phyloP scores from a whole-genome alignment of 1,139 yeast genomes.

The Candida frijolesensis region DNA sequence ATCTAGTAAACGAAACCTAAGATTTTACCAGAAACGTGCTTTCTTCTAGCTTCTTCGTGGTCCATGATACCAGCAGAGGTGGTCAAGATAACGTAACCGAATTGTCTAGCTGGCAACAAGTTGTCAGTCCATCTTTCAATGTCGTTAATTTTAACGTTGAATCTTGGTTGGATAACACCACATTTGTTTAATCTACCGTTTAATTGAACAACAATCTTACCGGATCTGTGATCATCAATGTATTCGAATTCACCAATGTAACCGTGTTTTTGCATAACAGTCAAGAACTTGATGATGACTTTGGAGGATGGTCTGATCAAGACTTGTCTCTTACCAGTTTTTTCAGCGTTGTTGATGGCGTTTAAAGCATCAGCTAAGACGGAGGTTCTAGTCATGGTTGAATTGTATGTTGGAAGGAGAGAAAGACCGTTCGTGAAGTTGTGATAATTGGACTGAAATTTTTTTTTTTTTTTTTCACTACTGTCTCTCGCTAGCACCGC shows the following conservation, averaged over 20 bases:
- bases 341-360: conserved; percentile 98
- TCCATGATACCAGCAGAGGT: conserved; percentile 99
- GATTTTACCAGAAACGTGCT: conserved; percentile 98
- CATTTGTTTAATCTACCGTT: conserved; percentile 98
- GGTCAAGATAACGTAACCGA: conserved; percentile 94
- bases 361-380: conserved; percentile 99
- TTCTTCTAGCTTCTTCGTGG: conserved; percentile 99
- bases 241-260: conserved; percentile 99
- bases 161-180: conserved; percentile 98
- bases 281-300: conserved; percentile 94
- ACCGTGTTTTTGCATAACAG: conserved; percentile 98
- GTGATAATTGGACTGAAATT: conserved; percentile 3
- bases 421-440: background rate
- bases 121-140: conserved; percentile 98
- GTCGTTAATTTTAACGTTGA: conserved; percentile 90
- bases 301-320: conserved; percentile 98
- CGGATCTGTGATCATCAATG: conserved; percentile 99
- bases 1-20: conserved; percentile 90
- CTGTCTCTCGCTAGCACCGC: background rate
- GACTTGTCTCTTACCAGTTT: conserved; percentile 99
- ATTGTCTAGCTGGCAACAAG: conserved; percentile 98
- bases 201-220: conserved; percentile 94
- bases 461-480: conserved; percentile 4
- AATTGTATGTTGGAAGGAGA: conserved; percentile 5
- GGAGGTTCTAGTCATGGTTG: conserved; percentile 93